Base-by-base conservation (phyloP, 257 asterid genomes). In the Coffea eugenioides region DNA sequence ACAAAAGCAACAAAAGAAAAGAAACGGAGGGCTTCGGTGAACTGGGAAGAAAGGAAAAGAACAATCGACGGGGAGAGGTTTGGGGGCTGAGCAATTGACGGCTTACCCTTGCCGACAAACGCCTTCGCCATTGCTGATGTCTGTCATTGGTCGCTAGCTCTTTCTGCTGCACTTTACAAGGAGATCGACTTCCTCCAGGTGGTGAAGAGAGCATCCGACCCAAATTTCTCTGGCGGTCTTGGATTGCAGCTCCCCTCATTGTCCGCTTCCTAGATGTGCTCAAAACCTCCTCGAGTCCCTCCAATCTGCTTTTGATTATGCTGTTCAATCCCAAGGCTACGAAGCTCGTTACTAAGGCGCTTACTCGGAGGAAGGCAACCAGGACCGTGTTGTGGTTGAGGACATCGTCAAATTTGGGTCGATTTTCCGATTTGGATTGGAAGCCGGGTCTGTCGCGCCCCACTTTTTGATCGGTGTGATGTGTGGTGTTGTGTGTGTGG, bases 381-480 rank as follows among this genome's bases (percentile, higher is more conserved):
- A 96, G 77, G 99, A 94, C 71, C 81, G 88, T 64, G 94, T 85
- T 73, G 91, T 96, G 61, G 98, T 96, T 20, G 99, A 96, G 73
- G 99, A 96, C 79, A 91, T 96, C 14, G 98, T 96, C 31, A 94
- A 84, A 81, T 96, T 96, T 16, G 99, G 99, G 31, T 82, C 97
- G 45, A 73, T 85, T 36, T 92, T 89, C 74, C 88, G 97, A 12
- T 96, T 96, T 81, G 99, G 99, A 73, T 87, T 94, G 23, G 98
- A 96, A 68, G 97, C 98, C 20, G 99, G 99, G 14, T 96, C 99
- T n/a, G n/a, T n/a, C n/a, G n/a, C n/a, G n/a, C n/a, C n/a, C n/a
- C n/a, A n/a, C n/a, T n/a, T n/a, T n/a, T n/a, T n/a, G n/a, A n/a
- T n/a, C n/a, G n/a, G n/a, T n/a, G n/a, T n/a, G n/a, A n/a, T n/a